Evolutionary conservation across 768 basidiomycete genomes (phyloP), one percentile per base, ranked within the genome.

Genomic region (Termitomyces sp.): DNA sequence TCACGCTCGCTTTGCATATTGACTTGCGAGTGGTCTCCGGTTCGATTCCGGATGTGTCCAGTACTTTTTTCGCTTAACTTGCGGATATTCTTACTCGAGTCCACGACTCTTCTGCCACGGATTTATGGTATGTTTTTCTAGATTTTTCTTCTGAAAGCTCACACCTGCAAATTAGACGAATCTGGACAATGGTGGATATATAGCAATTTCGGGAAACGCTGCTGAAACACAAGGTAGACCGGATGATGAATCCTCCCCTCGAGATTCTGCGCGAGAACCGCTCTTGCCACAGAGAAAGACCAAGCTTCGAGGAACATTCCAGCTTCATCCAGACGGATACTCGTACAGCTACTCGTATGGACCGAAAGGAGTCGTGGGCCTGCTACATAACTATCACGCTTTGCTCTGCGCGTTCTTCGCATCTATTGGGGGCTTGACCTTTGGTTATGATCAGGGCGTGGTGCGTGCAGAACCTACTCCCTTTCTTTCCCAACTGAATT

Each of bases 371-470:
- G 65, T 91, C 10, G 66, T 77, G 3, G 91, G 91, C 10, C 77
- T 92, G 15, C 68, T 80, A 50, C 81, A 81, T 63, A 92, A 91
- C 69, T 80, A 77, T 60, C 89, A 87, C 65, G 82, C 86, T 4
- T 72, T 87, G 8, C 74, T 84, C 1, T 92, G 89, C 62, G 89
- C 87, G 4, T 75, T 87, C 52, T 91, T 92, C 64, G 91, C 87
- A 0, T 88, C 86, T 10, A 83, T 92, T 66, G 91, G 91, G 1
- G 90, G 90, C 0, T 69, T 92, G 59, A 84, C 87, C 14, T 92
- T 92, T 71, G 91, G 91, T 9, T 92, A 92, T 68, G 91, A 92
- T 67, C 91, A 92, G 68, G 91, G 91, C 42, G 91, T 92, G 52
- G 81, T 81, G 65, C 49, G 76, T 72, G 0, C 36, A 17, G 20